These are phyloP conservation scores for Luvunga scandens DNA, from an alignment of 345 rosid species.

Conservation along the genomic window DNA sequence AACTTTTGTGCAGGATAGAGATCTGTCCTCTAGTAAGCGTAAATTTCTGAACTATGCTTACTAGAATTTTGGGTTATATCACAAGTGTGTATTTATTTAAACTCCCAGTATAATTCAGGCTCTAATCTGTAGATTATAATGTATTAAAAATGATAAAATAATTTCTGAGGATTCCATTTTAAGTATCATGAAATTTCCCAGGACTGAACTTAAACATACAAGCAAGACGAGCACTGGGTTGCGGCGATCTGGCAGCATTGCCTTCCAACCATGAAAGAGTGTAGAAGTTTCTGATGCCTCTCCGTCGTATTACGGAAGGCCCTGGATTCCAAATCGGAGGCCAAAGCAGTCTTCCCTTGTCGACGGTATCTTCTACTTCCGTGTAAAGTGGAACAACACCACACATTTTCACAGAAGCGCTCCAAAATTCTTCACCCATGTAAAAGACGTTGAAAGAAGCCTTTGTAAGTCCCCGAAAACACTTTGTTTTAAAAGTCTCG, in stretches of 20 bases:
- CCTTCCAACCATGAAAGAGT: background rate
- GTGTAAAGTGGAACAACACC: background rate
- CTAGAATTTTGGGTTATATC: too few relatives aligned
- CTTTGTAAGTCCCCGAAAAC: background rate
- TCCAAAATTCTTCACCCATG: background rate
- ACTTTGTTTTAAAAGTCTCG: background rate
- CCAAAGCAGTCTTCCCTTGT: background rate
- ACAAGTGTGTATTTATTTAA: too few relatives aligned
- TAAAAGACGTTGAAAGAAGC: background rate
- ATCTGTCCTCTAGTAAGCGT: too few relatives aligned
- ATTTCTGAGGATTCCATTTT: background rate
- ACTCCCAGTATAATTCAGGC: too few relatives aligned
- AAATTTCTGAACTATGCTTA: too few relatives aligned
- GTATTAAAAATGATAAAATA: too few relatives aligned
- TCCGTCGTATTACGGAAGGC: background rate
- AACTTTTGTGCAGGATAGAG: too few relatives aligned
- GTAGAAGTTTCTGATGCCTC: background rate
- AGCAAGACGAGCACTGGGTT: background rate
- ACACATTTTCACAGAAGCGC: background rate
- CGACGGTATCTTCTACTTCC: background rate
- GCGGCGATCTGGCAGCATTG: background rate
- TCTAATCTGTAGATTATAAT: too few relatives aligned
- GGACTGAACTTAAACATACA: fast-evolving
- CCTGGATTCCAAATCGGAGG: background rate
- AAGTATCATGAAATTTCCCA: background rate